Base-by-base conservation (phyloP, 345 rosid genomes). In the Corymbia maculata region DNA sequence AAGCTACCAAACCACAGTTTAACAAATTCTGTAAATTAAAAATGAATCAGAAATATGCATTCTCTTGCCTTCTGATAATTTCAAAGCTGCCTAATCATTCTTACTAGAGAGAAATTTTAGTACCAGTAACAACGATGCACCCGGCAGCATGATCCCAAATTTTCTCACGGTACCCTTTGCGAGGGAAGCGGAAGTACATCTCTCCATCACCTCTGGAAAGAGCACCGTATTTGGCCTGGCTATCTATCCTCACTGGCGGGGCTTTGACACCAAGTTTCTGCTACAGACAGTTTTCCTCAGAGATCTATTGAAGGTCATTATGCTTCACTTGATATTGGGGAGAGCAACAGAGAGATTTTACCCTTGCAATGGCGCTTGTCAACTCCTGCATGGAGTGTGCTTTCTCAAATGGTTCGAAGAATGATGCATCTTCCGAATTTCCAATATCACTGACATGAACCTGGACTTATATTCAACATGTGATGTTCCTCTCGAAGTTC, bases 121-220 rank as follows among this genome's bases (percentile, higher is more conserved):
- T 95, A 97, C 99, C 99, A 87, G 97, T 93, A 11, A 97, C 98
- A 75, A 98, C 98, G 59, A 98, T 95, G 85, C 91, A 93, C 32
- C 99, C 98, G 64, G 99, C 99, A 86, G 98, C 99, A 92, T 98
- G 99, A 92, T 98, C 99, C 99, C 99, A 97, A 92, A 97, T 98
- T 90, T 96, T 98, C 91, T 98, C 99, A 12, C 95, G 95, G 90
- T 98, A 97, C 55, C 99, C 99, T 93, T 93, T 91, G 80, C 89
- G 97, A 61, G 99, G 97, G 86, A 97, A 93, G 85, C 98, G 93
- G 75, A 98, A 86, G 91, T 97, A 98, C 70, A 98, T 96, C 59
- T 97, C 96, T 89, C 99, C 99, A 91, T 98, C 99, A 52, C 99
- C 99, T 94, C 98, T 92, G 8, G 98, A 95, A 66, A 98, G 91